These are phyloP conservation scores for Vigna unguiculata DNA, from an alignment of 306 rosid species.

Conservation along the genomic window DNA sequence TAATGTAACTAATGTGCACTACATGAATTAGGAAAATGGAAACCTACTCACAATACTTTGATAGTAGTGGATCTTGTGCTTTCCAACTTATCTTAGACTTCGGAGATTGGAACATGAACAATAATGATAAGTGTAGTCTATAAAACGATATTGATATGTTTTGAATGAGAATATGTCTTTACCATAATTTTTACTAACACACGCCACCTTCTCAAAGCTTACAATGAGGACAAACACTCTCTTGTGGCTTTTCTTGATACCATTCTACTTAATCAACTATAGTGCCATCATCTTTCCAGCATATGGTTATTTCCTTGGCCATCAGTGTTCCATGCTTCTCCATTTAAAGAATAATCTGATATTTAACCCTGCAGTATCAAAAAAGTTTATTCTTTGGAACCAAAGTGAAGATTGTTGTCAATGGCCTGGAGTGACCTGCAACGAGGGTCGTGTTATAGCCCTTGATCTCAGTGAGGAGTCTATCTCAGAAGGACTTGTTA, in stretches of 20 bases:
- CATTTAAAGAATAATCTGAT: slow-evolving; percentile 32
- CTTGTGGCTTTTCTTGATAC: neutral
- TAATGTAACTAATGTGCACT: too few relatives aligned
- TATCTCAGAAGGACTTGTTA: slow-evolving; percentile 26
- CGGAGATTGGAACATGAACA: neutral
- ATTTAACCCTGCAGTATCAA: neutral
- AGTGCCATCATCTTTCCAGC: neutral
- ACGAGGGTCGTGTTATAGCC: slow-evolving; percentile 25
- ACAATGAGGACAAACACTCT: neutral
- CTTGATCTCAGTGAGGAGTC: slow-evolving; percentile 43
- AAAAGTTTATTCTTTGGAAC: slow-evolving; percentile 43
- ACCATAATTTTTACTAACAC: neutral
- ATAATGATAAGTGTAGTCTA: neutral
- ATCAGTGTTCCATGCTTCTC: slow-evolving; percentile 12
- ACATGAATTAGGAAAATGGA: too few relatives aligned
- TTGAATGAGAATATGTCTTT: neutral
- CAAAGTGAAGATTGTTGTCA: slow-evolving; percentile 45
- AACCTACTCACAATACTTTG: too few relatives aligned
- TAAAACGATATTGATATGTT: neutral
- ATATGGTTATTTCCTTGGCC: slow-evolving; percentile 5
- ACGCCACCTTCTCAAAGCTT: neutral
- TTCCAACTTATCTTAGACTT: too few relatives aligned
- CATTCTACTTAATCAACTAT: neutral
- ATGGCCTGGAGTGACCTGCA: slow-evolving; percentile 63
- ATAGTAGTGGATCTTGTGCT: too few relatives aligned